A percentile compares a stretch with the other conserved stretches of the same genome.
Conservation (phyloP, 2,329 filamentous ascomycete genomes). For the Ophiostoma triangulosporum region DNA sequence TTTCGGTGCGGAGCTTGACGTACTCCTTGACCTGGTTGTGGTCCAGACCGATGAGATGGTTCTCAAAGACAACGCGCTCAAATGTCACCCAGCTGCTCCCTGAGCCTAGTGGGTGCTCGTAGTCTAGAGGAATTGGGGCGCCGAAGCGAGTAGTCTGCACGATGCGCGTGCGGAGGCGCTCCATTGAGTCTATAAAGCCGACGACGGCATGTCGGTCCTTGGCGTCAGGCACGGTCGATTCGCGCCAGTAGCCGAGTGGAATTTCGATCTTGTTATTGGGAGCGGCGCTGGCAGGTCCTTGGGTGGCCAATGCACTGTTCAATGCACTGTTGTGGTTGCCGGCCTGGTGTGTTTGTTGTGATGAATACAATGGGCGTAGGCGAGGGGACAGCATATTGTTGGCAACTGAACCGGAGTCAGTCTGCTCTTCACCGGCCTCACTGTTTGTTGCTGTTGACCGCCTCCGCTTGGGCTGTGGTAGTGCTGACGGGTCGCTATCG, state of each 20-base stretch:
- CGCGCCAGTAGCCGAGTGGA: slow-evolving; percentile 46
- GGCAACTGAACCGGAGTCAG: background rate
- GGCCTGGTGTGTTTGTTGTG: background rate
- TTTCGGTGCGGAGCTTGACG: slow-evolving; percentile 38
- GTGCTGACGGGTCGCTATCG: slow-evolving; percentile 11
- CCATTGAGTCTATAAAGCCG: slow-evolving; percentile 48
- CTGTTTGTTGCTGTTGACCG: background rate
- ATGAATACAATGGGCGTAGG: background rate
- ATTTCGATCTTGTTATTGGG: slow-evolving; percentile 27
- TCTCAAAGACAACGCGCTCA: slow-evolving; percentile 43
- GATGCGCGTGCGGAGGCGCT: slow-evolving; percentile 46
- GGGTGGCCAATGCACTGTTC: slow-evolving; percentile 19
- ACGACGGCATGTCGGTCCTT: slow-evolving; percentile 43
- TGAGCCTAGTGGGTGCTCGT: slow-evolving; percentile 41
- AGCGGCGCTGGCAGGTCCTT: background rate
- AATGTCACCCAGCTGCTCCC: slow-evolving; percentile 54
- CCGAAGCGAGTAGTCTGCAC: slow-evolving; percentile 36
- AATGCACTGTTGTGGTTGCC: slow-evolving; percentile 12
- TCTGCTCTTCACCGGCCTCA: background rate
- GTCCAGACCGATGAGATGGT: slow-evolving; percentile 40
- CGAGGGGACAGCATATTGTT: background rate
- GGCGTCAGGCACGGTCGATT: slow-evolving; percentile 36
- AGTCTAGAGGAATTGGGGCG: slow-evolving; percentile 30
- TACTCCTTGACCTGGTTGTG: slow-evolving; percentile 49
- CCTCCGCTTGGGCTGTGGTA: background rate